Base-by-base conservation (phyloP, 2,329 filamentous ascomycete genomes). In the Pseudofabraea citricarpa region DNA sequence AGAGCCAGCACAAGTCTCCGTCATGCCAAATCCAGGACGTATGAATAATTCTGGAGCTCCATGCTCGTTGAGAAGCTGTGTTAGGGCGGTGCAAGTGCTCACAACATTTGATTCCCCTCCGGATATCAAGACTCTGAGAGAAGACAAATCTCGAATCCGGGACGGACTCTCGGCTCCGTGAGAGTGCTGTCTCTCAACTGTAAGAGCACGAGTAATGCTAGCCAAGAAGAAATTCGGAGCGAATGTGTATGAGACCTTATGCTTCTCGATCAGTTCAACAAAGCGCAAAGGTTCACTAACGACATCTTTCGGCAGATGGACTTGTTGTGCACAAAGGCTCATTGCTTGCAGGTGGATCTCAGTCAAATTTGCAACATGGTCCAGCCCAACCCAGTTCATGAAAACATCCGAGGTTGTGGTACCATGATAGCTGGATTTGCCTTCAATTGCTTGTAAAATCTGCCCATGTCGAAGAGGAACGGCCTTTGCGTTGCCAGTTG, bases 271-370 rank as follows among this genome's bases (percentile, higher is more conserved):
- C 18, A 63, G 62, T 41, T 60, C 56, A 39, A 66, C 60, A 58
- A 69, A 77, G 7, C 36, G 46, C 6, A 48, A 41, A 5, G 65
- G 77, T 36, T 56, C 55, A 29, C 59, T 45, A 0, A 72, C 46
- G 2, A 77, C 40, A n/a, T 71, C 64, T 1, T 62, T 51, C 0
- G 71, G 56, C 4, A 74, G 61, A 42, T 75, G 72, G 9, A 78
- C 51, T 50, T 78, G 73, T 35, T 67, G 57, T 1, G 60, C 57
- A 6, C 63, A 63, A 2, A 64, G 47, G 21, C 47, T 60, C 36
- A 77, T 52, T 1, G 75, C 71, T 12, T 68, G 67, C 0, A 80
- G 53, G 49, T 80, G 76, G 13, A 73, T 68, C 40, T 81, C 72
- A 1, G 64, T 59, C 3, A 81, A 56, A 45, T 60, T 68, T 0